phyloP scores from a whole-genome alignment of 2,329 filamentous ascomycete species.

The Dothidotthia symphoricarpi region DNA sequence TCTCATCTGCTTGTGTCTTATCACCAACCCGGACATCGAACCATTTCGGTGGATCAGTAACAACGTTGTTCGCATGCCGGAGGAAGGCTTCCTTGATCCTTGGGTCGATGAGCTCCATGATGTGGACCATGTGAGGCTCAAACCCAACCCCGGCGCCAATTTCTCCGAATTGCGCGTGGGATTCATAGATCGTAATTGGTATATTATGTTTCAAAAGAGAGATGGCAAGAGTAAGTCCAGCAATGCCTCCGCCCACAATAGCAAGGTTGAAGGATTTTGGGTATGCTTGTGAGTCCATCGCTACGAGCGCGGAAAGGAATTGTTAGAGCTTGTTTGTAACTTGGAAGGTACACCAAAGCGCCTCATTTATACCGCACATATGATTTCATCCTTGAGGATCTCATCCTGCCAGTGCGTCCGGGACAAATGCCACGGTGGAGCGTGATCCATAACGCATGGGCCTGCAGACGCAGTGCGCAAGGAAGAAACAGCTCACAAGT shows the following conservation, averaged over 20 bases:
- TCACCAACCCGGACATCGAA: conserved; percentile 27
- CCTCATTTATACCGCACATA: too few species aligned
- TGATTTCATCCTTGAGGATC: too few species aligned
- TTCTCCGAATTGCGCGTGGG: conserved; percentile 54
- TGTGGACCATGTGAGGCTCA: conserved; percentile 23
- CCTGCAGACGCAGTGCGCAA: too few species aligned
- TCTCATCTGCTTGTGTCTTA: conserved; percentile 6
- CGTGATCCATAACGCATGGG: too few species aligned
- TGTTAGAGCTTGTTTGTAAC: too few species aligned
- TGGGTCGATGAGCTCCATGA: conserved; percentile 46
- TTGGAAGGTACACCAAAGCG: too few species aligned
- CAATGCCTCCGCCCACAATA: conserved; percentile 61
- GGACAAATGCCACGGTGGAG: too few species aligned
- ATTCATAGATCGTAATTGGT: conserved; percentile 55
- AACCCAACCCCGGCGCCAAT: conserved; percentile 60
- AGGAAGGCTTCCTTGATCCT: conserved; percentile 14
- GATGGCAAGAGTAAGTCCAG: conserved; percentile 54
- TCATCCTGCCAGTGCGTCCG: too few species aligned
- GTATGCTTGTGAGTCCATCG: too few species aligned
- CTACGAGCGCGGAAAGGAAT: too few species aligned
- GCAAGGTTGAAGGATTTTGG: conserved; percentile 47
- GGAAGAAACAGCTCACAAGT: too few species aligned
- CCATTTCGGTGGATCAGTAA: conserved; percentile 19
- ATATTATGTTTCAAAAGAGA: conserved; percentile 50
- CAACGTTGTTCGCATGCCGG: conserved; percentile 7